phyloP scores from a whole-genome alignment of 192 early-diverging fungal species.

The Allomyces arbusculus region DNA sequence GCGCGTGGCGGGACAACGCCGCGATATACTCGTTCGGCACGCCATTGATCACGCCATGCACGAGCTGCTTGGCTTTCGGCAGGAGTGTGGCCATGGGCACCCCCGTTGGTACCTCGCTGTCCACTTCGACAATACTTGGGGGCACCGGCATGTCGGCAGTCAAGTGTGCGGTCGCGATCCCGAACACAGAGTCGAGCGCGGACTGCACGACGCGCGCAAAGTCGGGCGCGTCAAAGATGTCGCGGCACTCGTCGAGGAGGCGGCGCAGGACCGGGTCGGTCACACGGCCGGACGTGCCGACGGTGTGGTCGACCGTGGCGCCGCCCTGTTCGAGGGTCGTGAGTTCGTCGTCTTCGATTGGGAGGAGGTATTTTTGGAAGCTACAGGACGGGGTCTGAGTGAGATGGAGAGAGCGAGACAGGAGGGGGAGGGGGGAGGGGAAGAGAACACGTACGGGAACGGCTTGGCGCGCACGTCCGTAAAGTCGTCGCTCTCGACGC shows the following conservation, averaged over 20 bases:
- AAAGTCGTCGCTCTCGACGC: conserved; percentile 27
- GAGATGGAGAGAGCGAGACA: background rate
- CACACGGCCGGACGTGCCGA: background rate
- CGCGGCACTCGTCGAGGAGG: background rate
- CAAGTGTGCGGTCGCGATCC: background rate
- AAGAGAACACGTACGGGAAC: background rate
- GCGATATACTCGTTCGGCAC: background rate
- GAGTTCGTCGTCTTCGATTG: background rate
- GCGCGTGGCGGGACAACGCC: too few species aligned
- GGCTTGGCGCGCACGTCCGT: background rate
- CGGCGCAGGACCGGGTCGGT: background rate
- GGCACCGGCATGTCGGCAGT: background rate
- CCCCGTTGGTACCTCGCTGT: background rate
- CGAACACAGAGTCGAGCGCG: background rate
- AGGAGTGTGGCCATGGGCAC: background rate
- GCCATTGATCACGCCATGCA: background rate
- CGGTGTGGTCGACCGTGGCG: background rate
- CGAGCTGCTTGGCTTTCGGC: background rate
- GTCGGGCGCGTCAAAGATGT: background rate
- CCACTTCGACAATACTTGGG: background rate
- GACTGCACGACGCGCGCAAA: background rate
- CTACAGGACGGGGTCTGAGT: background rate
- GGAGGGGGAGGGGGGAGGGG: too few species aligned
- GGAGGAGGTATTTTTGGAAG: background rate
- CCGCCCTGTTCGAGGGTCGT: background rate